These are phyloP conservation scores for Aspergillus floridensis DNA, from an alignment of 2,329 filamentous ascomycete genomes.

Conservation along the genomic window DNA sequence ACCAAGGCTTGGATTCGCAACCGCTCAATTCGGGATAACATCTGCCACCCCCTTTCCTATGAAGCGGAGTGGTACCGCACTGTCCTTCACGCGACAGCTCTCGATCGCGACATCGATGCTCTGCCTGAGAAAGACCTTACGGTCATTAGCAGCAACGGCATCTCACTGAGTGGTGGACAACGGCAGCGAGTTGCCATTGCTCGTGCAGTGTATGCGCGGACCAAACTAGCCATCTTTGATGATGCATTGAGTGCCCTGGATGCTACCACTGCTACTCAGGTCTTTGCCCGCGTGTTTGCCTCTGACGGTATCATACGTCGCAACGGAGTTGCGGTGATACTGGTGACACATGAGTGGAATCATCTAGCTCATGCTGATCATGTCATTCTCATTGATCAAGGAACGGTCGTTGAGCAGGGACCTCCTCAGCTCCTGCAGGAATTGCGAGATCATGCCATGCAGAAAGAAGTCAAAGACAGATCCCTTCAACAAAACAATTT, in stretches of 20 bases:
- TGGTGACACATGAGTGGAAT: neutral
- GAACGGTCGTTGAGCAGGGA: neutral
- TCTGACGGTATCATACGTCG: neutral
- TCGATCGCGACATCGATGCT: conserved; percentile 48
- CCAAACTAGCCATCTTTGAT: neutral
- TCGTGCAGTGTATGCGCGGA: neutral
- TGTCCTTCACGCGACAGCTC: neutral
- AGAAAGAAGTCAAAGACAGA: neutral
- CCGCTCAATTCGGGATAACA: neutral
- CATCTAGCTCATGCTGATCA: neutral
- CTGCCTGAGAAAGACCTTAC: conserved; percentile 70
- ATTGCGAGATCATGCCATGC: too few relatives aligned
- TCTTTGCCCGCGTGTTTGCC: neutral
- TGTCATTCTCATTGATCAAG: neutral
- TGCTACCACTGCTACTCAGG: neutral
- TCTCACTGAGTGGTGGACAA: neutral
- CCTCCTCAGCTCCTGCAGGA: neutral
- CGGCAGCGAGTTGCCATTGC: neutral
- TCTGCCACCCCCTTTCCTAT: neutral
- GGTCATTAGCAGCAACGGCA: conserved; percentile 73
- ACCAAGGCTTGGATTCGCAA: neutral
- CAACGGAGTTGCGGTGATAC: neutral
- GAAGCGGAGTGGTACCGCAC: conserved; percentile 1
- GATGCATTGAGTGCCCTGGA: neutral
- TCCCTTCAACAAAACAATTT: neutral